Evolutionary conservation across 2,329 filamentous ascomycete species (phyloP).

Genomic region (Penicillium vulpinum): DNA sequence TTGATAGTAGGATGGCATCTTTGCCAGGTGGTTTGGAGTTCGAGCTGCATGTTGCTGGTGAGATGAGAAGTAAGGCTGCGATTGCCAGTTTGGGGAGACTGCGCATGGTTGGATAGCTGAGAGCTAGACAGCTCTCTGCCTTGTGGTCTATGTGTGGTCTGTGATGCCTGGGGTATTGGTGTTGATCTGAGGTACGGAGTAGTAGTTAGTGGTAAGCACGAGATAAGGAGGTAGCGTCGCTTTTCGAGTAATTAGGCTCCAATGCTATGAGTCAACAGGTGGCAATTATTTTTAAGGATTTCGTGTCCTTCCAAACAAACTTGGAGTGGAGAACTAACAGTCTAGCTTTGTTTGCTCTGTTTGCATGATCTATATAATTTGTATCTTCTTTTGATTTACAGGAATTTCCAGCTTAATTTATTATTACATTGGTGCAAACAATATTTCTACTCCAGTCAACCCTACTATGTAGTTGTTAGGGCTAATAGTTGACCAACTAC

Average conservation of each 20-base stretch:
- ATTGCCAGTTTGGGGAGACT: slow-evolving; percentile 12
- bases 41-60: slow-evolving; percentile 17
- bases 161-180: not conserved
- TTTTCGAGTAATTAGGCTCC: not conserved
- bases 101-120: slow-evolving; percentile 21
- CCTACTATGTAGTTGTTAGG: not conserved
- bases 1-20: slow-evolving; percentile 61
- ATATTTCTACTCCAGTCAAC: not conserved
- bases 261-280: slow-evolving; percentile 5
- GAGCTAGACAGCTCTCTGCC: not conserved
- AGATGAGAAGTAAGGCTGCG: slow-evolving; percentile 23
- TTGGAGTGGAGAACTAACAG: not conserved
- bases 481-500: not conserved
- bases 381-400: not conserved
- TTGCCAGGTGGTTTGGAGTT: slow-evolving; percentile 32
- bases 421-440: not conserved
- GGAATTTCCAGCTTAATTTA: not conserved
- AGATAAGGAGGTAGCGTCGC: not conserved
- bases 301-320: slow-evolving; percentile 7
- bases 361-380: not conserved
- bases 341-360: slow-evolving; percentile 1
- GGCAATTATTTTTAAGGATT: not conserved
- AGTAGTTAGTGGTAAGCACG: not conserved
- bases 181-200: not conserved
- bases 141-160: not conserved